A percentile compares a stretch with the other conserved stretches of the same genome.
Conservation (phyloP, 1,284 basidiomycete species). For the Trametes pubescens region DNA sequence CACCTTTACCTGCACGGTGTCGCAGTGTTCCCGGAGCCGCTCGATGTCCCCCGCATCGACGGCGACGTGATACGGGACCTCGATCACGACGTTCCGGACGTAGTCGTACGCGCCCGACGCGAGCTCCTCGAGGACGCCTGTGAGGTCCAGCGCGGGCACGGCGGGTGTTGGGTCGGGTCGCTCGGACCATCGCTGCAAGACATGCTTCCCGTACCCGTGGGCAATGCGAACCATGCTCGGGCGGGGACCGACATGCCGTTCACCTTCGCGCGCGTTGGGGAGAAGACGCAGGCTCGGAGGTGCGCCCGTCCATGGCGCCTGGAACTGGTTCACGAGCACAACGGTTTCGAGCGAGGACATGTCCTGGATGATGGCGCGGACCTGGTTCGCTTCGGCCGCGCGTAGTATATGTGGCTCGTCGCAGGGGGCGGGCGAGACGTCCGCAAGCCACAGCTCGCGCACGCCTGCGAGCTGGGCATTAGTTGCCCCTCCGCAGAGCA, state of each 20-base stretch:
- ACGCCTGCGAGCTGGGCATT: not conserved
- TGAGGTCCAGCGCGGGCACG: not conserved
- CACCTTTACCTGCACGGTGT: not conserved
- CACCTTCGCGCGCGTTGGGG: not conserved
- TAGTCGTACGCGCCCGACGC: constrained; percentile 9
- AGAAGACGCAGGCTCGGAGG: not conserved
- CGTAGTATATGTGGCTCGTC: not conserved
- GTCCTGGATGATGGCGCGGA: not conserved
- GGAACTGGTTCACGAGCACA: not conserved
- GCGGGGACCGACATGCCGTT: no score
- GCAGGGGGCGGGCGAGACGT: not conserved
- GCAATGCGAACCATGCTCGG: not conserved
- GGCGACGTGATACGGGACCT: not conserved
- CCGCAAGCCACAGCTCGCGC: constrained; percentile 2
- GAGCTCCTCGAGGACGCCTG: not conserved
- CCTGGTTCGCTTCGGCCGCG: not conserved
- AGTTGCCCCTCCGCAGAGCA: not conserved
- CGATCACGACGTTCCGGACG: not conserved
- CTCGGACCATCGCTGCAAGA: not conserved
- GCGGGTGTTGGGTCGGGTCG: not conserved
- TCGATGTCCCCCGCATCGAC: not conserved
- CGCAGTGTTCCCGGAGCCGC: not conserved
- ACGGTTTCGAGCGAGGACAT: not conserved
- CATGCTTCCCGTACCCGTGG: not conserved
- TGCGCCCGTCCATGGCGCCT: not conserved